These are phyloP conservation scores for Zygosaccharomyces rouxii DNA, from an alignment of 805 yeast species.

Conservation along the genomic window DNA sequence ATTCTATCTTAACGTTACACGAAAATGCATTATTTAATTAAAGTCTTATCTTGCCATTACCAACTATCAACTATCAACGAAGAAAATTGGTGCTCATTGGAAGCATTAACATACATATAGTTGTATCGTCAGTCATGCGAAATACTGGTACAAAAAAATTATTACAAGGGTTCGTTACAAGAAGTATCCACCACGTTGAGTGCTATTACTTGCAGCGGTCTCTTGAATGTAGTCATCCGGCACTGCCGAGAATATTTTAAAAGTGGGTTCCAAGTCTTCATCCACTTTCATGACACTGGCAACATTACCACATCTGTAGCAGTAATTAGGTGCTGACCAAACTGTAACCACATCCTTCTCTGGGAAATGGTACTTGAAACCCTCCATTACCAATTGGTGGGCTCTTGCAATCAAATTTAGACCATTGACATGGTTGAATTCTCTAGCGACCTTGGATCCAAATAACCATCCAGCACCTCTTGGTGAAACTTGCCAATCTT, in stretches of 20 bases:
- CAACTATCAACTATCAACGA: neutral
- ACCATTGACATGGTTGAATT: constrained; percentile 92
- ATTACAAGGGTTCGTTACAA: constrained; percentile 17
- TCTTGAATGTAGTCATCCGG: constrained; percentile 62
- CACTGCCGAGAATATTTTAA: constrained; percentile 92
- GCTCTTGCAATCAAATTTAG: constrained; percentile 88
- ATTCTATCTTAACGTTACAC: neutral
- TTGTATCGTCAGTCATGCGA: constrained; percentile 7
- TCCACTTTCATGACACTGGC: constrained; percentile 97
- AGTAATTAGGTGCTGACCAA: constrained; percentile 96
- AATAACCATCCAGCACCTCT: constrained; percentile 99
- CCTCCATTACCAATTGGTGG: constrained; percentile 98
- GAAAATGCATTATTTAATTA: neutral
- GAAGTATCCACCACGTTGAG: constrained; percentile 37
- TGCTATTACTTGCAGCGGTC: constrained; percentile 23
- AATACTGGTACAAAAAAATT: constrained; percentile 2
- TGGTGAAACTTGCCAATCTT: constrained; percentile 97
- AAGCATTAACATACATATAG: neutral
- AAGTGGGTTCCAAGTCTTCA: constrained; percentile 79
- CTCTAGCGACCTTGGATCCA: constrained; percentile 90
- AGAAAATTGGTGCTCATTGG: neutral
- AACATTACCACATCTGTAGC: constrained; percentile 96
- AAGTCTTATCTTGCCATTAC: neutral
- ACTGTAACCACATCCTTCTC: constrained; percentile 96
- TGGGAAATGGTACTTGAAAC: constrained; percentile 92